Evolutionary conservation across 2,329 filamentous ascomycete species (phyloP).

Genomic region (Endocalyx cinctus): DNA sequence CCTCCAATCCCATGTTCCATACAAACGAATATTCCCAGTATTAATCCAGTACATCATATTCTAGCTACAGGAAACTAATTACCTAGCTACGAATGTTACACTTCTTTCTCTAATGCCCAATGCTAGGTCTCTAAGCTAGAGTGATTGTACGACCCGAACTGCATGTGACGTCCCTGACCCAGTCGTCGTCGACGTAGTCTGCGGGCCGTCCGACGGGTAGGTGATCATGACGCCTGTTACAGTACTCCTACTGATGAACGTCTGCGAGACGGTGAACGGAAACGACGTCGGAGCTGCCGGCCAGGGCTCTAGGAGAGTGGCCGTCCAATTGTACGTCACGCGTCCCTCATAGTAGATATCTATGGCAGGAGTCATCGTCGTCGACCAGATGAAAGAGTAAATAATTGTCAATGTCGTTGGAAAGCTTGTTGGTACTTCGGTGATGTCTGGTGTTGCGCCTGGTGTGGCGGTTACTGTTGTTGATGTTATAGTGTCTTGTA

Average conservation of each 20-base stretch:
- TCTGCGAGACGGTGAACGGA: no score
- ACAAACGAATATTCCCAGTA: no score
- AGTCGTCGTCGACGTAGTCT: not conserved
- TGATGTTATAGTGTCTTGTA: no score
- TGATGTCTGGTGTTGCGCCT: no score
- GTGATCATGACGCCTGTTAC: conserved; percentile 1
- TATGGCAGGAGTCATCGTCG: not conserved
- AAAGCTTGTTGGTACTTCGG: not conserved
- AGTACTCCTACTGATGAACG: no score
- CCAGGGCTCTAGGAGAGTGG: conserved; percentile 1
- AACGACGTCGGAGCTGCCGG: no score
- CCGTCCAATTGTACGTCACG: not conserved
- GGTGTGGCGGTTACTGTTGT: no score
- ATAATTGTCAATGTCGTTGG: not conserved
- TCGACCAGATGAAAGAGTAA: not conserved
- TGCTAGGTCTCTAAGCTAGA: no score
- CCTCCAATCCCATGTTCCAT: no score
- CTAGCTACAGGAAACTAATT: no score
- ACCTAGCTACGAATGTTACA: not conserved
- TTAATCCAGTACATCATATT: no score
- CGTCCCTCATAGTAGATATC: not conserved
- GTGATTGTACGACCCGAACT: not conserved
- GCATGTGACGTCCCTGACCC: not conserved
- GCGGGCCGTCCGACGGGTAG: conserved; percentile 1
- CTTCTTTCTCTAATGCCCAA: not conserved